Base-by-base conservation (phyloP, 1,284 basidiomycete genomes). In the Xanthoconium separans region DNA sequence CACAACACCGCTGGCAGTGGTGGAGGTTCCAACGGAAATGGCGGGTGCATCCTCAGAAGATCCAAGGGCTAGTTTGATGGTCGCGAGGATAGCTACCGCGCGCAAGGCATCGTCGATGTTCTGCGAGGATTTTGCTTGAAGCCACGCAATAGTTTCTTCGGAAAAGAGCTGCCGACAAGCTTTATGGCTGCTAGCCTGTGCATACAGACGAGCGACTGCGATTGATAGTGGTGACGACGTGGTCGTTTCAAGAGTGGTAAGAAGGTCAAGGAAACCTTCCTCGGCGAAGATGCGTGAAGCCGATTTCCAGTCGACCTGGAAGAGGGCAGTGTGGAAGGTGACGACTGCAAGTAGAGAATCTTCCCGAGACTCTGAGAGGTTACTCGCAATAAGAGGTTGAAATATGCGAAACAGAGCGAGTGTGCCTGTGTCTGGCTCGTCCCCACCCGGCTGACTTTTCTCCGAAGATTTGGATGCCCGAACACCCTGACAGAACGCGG, bases 51-150 rank as follows among this genome's bases (percentile, higher is more conserved):
- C 84, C 2, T 73, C 62, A 12, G 72, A 72, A 5, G 75, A 73
- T 10, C 84, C 89, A 53, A 83, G 80, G 13, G 82, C 82, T 27
- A 92, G 72, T 70, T 95, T 96, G 62, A 91, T 80, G 8, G 94
- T 76, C 4, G 89, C 87, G 24, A 92, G 83, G 2, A 85, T 83
- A 11, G 87, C 83, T 6, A 84, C 78, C 20, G 82, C 83, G 37
- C 80, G 81, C 16, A 91, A 63, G 20, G 74, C 67, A 2, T 65
- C 52, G 58, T 84, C 75, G 31, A 70, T 66, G 30, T 74, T 73
- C 54, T 81, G 76, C 18, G 76, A 80, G 31, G 82, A 78, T 53
- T 79, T 77, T 22, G 67, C 65, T 57, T 84, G 78, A 33, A 93
- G 72, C 90, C 91, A 93, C 40, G 77, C 62, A 4, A 77, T 62